Conservation (phyloP, 108 stramenopile genomes). For the Skeletonema menzelii region DNA sequence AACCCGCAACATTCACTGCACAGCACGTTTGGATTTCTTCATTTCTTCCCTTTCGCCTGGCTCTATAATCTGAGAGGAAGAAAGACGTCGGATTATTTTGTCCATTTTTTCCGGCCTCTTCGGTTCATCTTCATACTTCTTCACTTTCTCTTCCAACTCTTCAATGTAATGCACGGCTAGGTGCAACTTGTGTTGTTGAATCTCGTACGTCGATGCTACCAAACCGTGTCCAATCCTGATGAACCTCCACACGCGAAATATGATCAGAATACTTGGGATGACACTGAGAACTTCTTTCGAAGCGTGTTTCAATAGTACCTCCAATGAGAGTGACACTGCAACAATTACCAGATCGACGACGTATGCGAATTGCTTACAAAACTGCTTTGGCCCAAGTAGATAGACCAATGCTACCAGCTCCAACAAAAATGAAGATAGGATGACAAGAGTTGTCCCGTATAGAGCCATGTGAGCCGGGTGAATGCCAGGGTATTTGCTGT, state of each 20-base stretch:
- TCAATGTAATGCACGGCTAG: conserved; percentile 20
- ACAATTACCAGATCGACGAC: conserved; percentile 36
- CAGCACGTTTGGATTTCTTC: no score
- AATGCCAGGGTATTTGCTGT: conserved; percentile 24
- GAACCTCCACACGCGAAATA: conserved; percentile 47
- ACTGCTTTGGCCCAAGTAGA: conserved; percentile 23
- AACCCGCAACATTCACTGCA: no score
- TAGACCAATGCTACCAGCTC: conserved; percentile 24
- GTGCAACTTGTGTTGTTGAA: conserved; percentile 22
- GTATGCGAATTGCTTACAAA: conserved; percentile 18
- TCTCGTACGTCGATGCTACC: conserved; percentile 30
- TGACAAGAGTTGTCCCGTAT: conserved; percentile 8
- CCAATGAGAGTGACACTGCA: conserved; percentile 21
- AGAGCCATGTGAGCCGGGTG: conserved; percentile 21
- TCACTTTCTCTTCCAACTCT: conserved; percentile 26
- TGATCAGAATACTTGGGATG: conserved; percentile 22
- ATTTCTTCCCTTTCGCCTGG: no score
- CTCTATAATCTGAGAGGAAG: neutral
- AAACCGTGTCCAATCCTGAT: conserved; percentile 44
- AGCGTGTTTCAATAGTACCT: conserved; percentile 18
- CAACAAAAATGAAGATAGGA: conserved; percentile 23
- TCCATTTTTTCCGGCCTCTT: neutral
- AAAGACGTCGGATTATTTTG: neutral
- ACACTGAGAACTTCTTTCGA: conserved; percentile 1
- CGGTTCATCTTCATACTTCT: conserved; percentile 10